Evolutionary conservation across 805 yeast genomes (phyloP).

Genomic region (Hanseniaspora lachancei): DNA sequence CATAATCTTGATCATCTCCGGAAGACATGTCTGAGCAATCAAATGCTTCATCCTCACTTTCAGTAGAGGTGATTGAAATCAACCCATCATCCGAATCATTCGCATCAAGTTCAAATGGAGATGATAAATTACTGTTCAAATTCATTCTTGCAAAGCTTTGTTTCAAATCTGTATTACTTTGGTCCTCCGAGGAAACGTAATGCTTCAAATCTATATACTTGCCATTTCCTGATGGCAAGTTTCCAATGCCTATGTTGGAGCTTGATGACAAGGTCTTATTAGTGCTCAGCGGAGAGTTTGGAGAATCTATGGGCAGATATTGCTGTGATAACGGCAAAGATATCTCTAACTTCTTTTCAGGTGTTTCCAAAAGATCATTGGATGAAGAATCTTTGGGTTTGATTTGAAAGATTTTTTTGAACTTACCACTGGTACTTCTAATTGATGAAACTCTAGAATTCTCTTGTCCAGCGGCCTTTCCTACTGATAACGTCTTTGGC

Average conservation of each 20-base stretch:
- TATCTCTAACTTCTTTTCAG: slow-evolving; percentile 2
- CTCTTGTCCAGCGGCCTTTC: background rate
- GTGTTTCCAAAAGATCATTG: background rate
- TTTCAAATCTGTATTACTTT: background rate
- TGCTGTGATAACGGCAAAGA: background rate
- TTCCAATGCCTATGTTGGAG: background rate
- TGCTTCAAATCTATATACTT: background rate
- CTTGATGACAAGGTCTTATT: background rate
- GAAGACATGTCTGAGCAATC: background rate
- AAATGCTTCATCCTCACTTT: background rate
- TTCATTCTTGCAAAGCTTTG: background rate
- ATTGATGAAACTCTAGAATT: background rate
- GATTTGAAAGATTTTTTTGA: slow-evolving; percentile 7
- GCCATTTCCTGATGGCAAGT: background rate
- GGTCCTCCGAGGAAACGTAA: background rate
- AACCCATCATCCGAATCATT: slow-evolving; percentile 1
- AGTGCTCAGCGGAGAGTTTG: background rate
- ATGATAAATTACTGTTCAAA: background rate
- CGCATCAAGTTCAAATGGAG: background rate
- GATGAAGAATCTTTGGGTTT: background rate
- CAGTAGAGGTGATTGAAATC: slow-evolving; percentile 1
- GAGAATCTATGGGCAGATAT: background rate
- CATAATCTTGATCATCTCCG: background rate
- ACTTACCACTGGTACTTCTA: slow-evolving; percentile 3
- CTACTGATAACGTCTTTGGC: background rate